Evolutionary conservation across 768 basidiomycete genomes (phyloP).

Genomic region (Suillus clintonianus): DNA sequence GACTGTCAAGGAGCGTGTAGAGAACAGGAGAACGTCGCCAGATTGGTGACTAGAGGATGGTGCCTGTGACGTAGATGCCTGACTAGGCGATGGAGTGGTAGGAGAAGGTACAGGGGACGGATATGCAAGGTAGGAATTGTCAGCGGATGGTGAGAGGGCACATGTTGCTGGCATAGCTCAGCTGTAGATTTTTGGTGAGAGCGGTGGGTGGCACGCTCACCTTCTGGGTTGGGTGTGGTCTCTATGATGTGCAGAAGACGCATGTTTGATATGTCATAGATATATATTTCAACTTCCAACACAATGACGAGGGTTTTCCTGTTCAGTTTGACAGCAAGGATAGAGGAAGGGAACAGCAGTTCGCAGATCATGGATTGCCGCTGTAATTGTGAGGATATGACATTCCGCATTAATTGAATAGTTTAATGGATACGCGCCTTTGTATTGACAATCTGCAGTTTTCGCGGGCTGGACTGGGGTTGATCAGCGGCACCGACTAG

Average conservation of each 20-base stretch:
- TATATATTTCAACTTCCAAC: constrained; percentile 96
- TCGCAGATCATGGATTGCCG: constrained; percentile 99
- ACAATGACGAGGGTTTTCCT: constrained; percentile 95
- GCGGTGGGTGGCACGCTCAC: constrained; percentile 41
- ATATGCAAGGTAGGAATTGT: constrained; percentile 93
- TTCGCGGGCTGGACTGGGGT: constrained; percentile 85
- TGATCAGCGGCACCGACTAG: constrained; percentile 96
- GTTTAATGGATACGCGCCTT: constrained; percentile 59
- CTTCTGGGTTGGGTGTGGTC: constrained; percentile 93
- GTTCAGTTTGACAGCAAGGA: constrained; percentile 97
- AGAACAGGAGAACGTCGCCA: constrained; percentile 94
- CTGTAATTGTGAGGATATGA: constrained; percentile 38
- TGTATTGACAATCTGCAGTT: constrained; percentile 97
- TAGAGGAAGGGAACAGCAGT: constrained; percentile 93
- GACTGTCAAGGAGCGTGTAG: constrained; percentile 87
- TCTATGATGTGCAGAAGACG: constrained; percentile 96
- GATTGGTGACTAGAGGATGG: constrained; percentile 49
- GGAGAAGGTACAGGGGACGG: constrained; percentile 92
- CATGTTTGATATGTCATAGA: constrained; percentile 99
- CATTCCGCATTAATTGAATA: constrained; percentile 4
- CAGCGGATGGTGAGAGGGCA: constrained; percentile 91
- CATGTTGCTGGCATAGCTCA: constrained; percentile 71
- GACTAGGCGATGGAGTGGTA: constrained; percentile 52
- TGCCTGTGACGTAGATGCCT: constrained; percentile 37
- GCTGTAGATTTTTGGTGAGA: constrained; percentile 4